phyloP scores from a whole-genome alignment of 352 stramenopile genomes.

The Phytopythium litorale region DNA sequence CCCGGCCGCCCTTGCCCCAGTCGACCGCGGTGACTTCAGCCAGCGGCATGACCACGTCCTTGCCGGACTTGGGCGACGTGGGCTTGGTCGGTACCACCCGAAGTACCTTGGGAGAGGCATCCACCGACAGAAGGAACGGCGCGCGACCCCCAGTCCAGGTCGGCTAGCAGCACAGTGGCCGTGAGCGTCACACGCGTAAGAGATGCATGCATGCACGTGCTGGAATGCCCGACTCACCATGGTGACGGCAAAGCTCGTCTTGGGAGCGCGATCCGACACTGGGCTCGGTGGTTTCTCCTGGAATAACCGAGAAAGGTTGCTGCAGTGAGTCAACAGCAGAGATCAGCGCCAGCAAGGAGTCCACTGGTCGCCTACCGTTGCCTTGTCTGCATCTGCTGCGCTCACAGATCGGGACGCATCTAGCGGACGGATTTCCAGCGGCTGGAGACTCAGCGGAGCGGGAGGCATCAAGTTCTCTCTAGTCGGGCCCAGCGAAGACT shows the following conservation, averaged over 20 bases:
- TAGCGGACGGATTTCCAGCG: slow-evolving; percentile 20
- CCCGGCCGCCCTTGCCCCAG: slow-evolving; percentile 8
- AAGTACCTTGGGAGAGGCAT: slow-evolving; percentile 16
- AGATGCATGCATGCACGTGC: neutral
- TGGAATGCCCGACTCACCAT: slow-evolving; percentile 23
- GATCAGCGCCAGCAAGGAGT: neutral
- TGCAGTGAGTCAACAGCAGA: neutral
- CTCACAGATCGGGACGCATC: slow-evolving; percentile 9
- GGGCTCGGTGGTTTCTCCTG: neutral
- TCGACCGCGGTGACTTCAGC: slow-evolving; percentile 38
- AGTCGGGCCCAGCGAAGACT: neutral
- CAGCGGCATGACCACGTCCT: slow-evolving; percentile 19
- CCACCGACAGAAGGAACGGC: slow-evolving; percentile 31
- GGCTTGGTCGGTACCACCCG: slow-evolving; percentile 26
- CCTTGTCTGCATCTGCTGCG: neutral
- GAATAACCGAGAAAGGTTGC: neutral
- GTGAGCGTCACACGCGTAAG: neutral
- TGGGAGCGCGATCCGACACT: neutral
- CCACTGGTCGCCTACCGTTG: neutral
- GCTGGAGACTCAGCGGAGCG: slow-evolving; percentile 5
- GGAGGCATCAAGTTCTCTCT: slow-evolving; percentile 3
- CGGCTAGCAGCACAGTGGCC: slow-evolving; percentile 10
- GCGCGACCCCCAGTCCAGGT: slow-evolving; percentile 44
- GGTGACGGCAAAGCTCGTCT: slow-evolving; percentile 40
- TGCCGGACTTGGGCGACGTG: slow-evolving; percentile 23